phyloP scores from a whole-genome alignment of 1,139 yeast genomes.

The Geotrichum carabidarum region DNA sequence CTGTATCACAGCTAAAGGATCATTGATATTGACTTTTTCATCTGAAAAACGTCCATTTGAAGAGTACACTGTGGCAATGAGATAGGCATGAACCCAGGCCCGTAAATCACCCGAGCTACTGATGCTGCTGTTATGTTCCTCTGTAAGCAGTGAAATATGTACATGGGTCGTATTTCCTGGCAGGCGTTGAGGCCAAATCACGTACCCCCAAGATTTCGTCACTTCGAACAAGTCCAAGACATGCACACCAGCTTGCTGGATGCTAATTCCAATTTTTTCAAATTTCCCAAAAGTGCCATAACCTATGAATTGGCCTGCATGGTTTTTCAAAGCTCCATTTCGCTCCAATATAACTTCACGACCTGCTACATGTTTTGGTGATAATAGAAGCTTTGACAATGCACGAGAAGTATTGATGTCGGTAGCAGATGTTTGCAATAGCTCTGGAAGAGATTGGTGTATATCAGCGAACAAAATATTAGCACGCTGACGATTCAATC shows the following conservation, averaged over 20 bases:
- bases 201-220: constrained; percentile 22
- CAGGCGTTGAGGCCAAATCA: constrained; percentile 23
- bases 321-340: constrained; percentile 34
- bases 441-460: constrained; percentile 28
- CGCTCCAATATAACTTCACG: constrained; percentile 35
- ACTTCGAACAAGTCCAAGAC: constrained; percentile 19
- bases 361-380: constrained; percentile 29
- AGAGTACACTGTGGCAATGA: constrained; percentile 24
- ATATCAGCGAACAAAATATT: constrained; percentile 35
- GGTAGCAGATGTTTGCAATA: constrained; percentile 24
- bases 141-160: constrained; percentile 25
- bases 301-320: constrained; percentile 24
- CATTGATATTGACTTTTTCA: constrained; percentile 3
- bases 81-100: constrained; percentile 37
- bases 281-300: constrained; percentile 26
- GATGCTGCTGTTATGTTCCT: constrained; percentile 10
- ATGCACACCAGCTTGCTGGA: constrained; percentile 2
- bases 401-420: constrained; percentile 24
- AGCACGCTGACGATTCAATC: constrained; percentile 37
- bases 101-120: constrained; percentile 25
- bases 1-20: constrained; percentile 25
- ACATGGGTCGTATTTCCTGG: constrained; percentile 19
- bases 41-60: not conserved
- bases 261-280: constrained; percentile 14
- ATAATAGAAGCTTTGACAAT: constrained; percentile 28